Evolutionary conservation across 1,284 basidiomycete genomes (phyloP).

Genomic region (Ustilago loliicola): DNA sequence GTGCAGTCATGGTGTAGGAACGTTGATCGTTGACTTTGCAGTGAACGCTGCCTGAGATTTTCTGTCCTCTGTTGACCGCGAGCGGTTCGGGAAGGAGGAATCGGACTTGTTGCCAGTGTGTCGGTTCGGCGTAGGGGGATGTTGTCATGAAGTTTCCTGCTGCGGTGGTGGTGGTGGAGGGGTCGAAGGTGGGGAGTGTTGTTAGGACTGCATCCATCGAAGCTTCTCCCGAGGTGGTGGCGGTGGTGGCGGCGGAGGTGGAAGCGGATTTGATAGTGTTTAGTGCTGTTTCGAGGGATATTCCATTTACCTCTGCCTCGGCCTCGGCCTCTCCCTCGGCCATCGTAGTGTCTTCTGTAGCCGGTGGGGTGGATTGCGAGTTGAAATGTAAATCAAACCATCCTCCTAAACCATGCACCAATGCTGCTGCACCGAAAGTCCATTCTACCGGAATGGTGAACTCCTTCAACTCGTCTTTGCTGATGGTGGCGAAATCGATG

Average conservation of each 20-base stretch:
- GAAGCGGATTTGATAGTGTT: constrained; percentile 25
- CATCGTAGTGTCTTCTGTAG: constrained; percentile 33
- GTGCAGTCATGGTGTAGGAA: constrained; percentile 59
- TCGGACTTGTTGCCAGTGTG: constrained; percentile 69
- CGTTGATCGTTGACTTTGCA: constrained; percentile 64
- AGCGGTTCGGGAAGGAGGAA: constrained; percentile 64
- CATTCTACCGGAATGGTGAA: constrained; percentile 65
- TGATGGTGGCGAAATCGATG: constrained; percentile 63
- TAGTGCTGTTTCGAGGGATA: constrained; percentile 26
- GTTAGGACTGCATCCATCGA: constrained; percentile 19
- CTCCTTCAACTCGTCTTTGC: constrained; percentile 50
- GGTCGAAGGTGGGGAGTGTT: constrained; percentile 37
- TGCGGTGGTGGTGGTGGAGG: not conserved
- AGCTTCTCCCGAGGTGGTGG: too few relatives aligned
- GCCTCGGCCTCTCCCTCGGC: constrained; percentile 21
- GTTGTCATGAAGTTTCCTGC: constrained; percentile 63
- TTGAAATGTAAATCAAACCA: constrained; percentile 68
- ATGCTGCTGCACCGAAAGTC: constrained; percentile 46
- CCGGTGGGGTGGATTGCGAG: constrained; percentile 30
- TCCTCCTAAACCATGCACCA: constrained; percentile 64
- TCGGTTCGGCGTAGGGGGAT: constrained; percentile 63
- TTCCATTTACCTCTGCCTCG: too few relatives aligned
- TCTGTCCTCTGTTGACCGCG: constrained; percentile 64
- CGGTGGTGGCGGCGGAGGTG: constrained; percentile 7
- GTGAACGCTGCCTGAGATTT: constrained; percentile 57